Percentiles rank a stretch among this genome's conserved stretches.
Evolutionary conservation across 2,329 filamentous ascomycete genomes (phyloP).

Genomic region (Phaeosphaeria sp.): DNA sequence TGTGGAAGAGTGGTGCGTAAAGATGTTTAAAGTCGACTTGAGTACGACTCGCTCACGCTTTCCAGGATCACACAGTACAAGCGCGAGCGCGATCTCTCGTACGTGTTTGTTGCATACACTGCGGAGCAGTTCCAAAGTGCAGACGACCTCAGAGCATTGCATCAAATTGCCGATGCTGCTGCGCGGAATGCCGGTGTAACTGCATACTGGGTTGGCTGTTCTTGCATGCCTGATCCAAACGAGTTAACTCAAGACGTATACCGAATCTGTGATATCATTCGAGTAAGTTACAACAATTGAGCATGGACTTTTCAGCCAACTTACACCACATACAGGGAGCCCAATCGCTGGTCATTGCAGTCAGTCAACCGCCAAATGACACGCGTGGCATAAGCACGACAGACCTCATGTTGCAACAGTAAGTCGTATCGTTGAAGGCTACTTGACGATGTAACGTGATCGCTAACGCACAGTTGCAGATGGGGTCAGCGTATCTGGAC

Average conservation of each 20-base stretch:
- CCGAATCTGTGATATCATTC: conserved; percentile 55
- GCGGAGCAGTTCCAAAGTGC: conserved; percentile 47
- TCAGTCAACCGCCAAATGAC: conserved; percentile 39
- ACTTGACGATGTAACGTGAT: too few relatives aligned
- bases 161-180: conserved; percentile 49
- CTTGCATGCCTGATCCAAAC: conserved; percentile 48
- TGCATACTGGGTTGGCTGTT: conserved; percentile 55
- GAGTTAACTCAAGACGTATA: conserved; percentile 49
- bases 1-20: conserved; percentile 35
- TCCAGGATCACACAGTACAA: conserved; percentile 27
- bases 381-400: conserved; percentile 27
- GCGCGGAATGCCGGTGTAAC: conserved; percentile 46
- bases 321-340: conserved; percentile 26
- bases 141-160: conserved; percentile 38
- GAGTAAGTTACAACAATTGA: too few relatives aligned
- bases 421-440: neutral
- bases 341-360: conserved; percentile 51
- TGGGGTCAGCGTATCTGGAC: conserved; percentile 57
- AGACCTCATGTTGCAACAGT: conserved; percentile 48
- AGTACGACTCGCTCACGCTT: neutral
- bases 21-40: too few relatives aligned
- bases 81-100: conserved; percentile 33
- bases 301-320: neutral
- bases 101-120: conserved; percentile 54
- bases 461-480: neutral